A percentile compares a stretch with the other conserved stretches of the same genome.
phyloP scores from a whole-genome alignment of 73 alveolate species.

The Paramecium caudatum region DNA sequence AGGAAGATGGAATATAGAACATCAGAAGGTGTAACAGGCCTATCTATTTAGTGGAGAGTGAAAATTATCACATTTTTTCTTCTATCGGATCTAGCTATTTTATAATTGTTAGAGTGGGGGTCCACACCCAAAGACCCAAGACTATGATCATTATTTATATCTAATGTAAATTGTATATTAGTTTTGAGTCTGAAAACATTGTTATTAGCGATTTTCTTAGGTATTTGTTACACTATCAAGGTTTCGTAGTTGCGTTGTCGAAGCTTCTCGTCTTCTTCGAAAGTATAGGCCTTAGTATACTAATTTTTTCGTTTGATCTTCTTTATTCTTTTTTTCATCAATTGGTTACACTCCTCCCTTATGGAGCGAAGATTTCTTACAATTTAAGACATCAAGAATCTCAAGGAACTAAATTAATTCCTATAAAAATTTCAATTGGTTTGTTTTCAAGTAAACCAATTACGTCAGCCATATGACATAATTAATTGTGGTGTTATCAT shows the following conservation, averaged over 20 bases:
- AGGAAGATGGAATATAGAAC: neutral
- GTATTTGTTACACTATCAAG: neutral
- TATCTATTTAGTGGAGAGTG: slow-evolving; percentile 11
- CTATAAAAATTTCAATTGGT: neutral
- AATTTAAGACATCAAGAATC: neutral
- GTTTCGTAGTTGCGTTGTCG: neutral
- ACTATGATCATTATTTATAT: neutral
- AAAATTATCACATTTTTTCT: neutral
- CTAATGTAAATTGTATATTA: neutral
- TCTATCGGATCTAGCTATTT: slow-evolving; percentile 20
- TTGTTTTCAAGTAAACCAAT: no score
- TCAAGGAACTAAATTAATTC: slow-evolving; percentile 31
- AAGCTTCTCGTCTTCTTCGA: neutral
- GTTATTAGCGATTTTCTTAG: neutral
- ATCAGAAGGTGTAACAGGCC: slow-evolving; percentile 49
- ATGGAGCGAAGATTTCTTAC: neutral
- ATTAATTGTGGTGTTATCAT: no score
- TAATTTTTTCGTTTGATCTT: slow-evolving; percentile 26
- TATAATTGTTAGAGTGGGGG: slow-evolving; percentile 34
- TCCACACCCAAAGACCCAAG: neutral
- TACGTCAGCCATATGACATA: no score
- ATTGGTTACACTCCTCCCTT: slow-evolving; percentile 27
- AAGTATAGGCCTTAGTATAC: slow-evolving; percentile 1
- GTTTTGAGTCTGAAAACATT: neutral
- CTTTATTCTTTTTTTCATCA: neutral